Evolutionary conservation across 768 basidiomycete genomes (phyloP).

Genomic region (Obba rivulosa): DNA sequence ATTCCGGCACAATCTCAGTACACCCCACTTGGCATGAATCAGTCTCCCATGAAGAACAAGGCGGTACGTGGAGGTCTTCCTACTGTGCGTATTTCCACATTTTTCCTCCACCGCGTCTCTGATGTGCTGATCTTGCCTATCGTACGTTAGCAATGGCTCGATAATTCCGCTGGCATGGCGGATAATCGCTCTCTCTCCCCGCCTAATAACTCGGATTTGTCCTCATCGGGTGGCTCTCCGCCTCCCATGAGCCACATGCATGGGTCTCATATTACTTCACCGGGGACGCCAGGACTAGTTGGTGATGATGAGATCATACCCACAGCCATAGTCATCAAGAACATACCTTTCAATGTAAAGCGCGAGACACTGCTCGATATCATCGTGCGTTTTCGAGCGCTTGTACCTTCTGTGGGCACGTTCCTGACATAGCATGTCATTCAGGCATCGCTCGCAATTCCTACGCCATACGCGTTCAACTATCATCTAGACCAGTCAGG

Average conservation of each 20-base stretch:
- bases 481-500: slow-evolving; percentile 97
- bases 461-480: slow-evolving; percentile 98
- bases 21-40: slow-evolving; percentile 49
- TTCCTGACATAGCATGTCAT: slow-evolving; percentile 3
- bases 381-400: slow-evolving; percentile 60
- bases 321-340: slow-evolving; percentile 99
- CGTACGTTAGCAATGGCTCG: slow-evolving; percentile 74
- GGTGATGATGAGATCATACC: slow-evolving; percentile 92
- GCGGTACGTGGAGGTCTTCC: slow-evolving; percentile 68
- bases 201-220: slow-evolving; percentile 84
- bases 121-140: no score
- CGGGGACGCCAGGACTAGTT: slow-evolving; percentile 46
- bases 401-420: neutral
- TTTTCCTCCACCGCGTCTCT: slow-evolving; percentile 16
- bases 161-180: slow-evolving; percentile 43
- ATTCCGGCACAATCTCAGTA: slow-evolving; percentile 48
- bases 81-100: slow-evolving; percentile 58
- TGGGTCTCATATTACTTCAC: slow-evolving; percentile 36
- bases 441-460: slow-evolving; percentile 87
- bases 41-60: slow-evolving; percentile 74
- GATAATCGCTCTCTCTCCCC: slow-evolving; percentile 81
- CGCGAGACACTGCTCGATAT: slow-evolving; percentile 94
- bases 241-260: slow-evolving; percentile 49
- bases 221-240: slow-evolving; percentile 73
- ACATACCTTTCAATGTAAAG: slow-evolving; percentile 99